Evolutionary conservation across 108 stramenopile species (phyloP).

Genomic region (Parmales sp.): DNA sequence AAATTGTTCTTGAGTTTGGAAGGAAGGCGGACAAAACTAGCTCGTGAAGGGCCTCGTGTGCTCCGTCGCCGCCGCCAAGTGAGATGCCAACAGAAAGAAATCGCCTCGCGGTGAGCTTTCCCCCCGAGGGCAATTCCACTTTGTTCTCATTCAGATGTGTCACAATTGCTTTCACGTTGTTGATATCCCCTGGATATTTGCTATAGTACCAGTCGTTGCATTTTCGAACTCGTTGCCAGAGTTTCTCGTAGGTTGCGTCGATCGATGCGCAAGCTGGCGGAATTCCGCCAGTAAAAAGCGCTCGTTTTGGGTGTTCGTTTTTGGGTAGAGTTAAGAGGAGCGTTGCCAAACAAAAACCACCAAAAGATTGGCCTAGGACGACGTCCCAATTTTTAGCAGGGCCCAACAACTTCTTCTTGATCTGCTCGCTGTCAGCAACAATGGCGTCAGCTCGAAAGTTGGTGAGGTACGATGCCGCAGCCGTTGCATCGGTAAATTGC

Average conservation of each 20-base stretch:
- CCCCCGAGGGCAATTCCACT: conserved; percentile 59
- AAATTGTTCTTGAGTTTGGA: conserved; percentile 26
- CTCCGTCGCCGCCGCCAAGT: conserved; percentile 58
- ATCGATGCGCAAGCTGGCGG: conserved; percentile 59
- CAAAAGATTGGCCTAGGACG: conserved; percentile 32
- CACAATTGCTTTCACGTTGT: conserved; percentile 62
- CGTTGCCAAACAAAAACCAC: conserved; percentile 84
- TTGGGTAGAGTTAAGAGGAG: conserved; percentile 60
- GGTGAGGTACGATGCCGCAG: conserved; percentile 57
- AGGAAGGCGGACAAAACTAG: conserved; percentile 66
- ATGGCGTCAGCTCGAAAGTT: conserved; percentile 81
- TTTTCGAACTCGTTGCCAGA: conserved; percentile 66
- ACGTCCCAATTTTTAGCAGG: conserved; percentile 12
- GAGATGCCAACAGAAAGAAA: conserved; percentile 75
- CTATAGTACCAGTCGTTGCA: conserved; percentile 69
- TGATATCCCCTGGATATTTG: conserved; percentile 76
- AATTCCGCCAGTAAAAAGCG: conserved; percentile 80
- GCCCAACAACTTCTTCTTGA: conserved; percentile 49
- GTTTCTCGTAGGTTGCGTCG: conserved; percentile 48
- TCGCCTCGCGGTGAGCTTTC: conserved; percentile 68
- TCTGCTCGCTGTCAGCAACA: conserved; percentile 75
- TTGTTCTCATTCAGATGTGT: conserved; percentile 32
- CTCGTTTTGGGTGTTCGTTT: conserved; percentile 44
- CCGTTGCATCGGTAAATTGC: conserved; percentile 33
- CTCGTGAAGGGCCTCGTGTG: conserved; percentile 70